phyloP scores from a whole-genome alignment of 192 early-diverging fungal species.

The Coemansia sp. region DNA sequence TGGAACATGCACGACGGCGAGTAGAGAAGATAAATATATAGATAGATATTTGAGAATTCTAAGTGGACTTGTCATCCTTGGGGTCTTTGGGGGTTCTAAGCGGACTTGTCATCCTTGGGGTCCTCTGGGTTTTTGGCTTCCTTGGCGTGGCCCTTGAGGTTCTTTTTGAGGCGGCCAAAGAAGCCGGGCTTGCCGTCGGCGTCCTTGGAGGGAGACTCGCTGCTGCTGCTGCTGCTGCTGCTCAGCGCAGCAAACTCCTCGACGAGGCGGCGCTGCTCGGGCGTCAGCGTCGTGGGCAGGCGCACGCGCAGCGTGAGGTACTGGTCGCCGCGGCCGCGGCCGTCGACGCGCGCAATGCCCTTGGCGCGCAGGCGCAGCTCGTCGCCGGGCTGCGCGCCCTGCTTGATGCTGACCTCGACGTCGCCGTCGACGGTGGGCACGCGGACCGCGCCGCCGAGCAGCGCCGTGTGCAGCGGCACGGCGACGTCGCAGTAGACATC shows the following conservation, averaged over 20 bases:
- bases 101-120: constrained; percentile 19
- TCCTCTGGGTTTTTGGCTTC: too few relatives aligned
- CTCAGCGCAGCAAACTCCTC: constrained; percentile 59
- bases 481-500: constrained; percentile 76
- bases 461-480: constrained; percentile 85
- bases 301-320: constrained; percentile 84
- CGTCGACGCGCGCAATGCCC: constrained; percentile 70
- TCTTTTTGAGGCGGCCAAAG: constrained; percentile 60
- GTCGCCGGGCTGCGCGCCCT: constrained; percentile 92
- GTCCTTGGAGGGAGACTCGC: neutral
- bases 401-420: constrained; percentile 85
- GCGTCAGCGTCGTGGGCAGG: constrained; percentile 65
- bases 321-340: constrained; percentile 80
- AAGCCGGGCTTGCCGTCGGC: constrained; percentile 30
- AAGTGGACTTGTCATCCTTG: constrained; percentile 15
- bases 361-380: constrained; percentile 75
- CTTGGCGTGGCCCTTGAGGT: constrained; percentile 61
- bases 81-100: too few relatives aligned
- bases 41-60: neutral
- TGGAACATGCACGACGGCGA: constrained; percentile 45
- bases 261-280: constrained; percentile 62
- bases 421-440: constrained; percentile 96
- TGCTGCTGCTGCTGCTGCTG: too few relatives aligned
- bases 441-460: constrained; percentile 84
- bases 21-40: neutral